Percentiles rank a stretch among this genome's conserved stretches.
These are phyloP conservation scores for Mucor ambiguus DNA, from an alignment of 371 early-diverging fungal species.

Conservation along the genomic window DNA sequence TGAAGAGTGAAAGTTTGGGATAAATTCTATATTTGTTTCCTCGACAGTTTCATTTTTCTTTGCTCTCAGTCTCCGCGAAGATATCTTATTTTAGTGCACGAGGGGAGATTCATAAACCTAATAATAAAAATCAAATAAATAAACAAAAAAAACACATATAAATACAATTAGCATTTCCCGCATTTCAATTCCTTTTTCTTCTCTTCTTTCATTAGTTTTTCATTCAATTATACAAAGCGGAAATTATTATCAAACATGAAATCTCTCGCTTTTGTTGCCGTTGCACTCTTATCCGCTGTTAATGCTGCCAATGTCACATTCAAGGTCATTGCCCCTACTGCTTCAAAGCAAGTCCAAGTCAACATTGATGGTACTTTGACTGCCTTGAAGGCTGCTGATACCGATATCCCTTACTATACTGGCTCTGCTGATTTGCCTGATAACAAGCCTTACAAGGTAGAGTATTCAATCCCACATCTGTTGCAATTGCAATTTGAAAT, in stretches of 20 bases:
- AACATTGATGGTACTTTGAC: slow-evolving; percentile 42
- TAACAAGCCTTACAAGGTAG: slow-evolving; percentile 48
- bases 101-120: slow-evolving; percentile 6
- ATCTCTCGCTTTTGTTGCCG: slow-evolving; percentile 26
- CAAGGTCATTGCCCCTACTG: slow-evolving; percentile 54
- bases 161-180: slow-evolving; percentile 3
- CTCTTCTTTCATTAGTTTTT: slow-evolving; percentile 11
- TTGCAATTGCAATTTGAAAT: neutral
- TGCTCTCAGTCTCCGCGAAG: slow-evolving; percentile 5
- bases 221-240: slow-evolving; percentile 1
- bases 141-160: slow-evolving; percentile 6
- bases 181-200: slow-evolving; percentile 10
- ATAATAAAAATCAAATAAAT: slow-evolving; percentile 1
- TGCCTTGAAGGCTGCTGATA: slow-evolving; percentile 40
- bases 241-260: slow-evolving; percentile 24
- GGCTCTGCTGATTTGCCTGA: slow-evolving; percentile 47
- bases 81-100: slow-evolving; percentile 3
- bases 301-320: slow-evolving; percentile 40
- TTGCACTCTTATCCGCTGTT: slow-evolving; percentile 23
- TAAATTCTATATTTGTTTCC: slow-evolving; percentile 1
- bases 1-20: neutral
- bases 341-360: slow-evolving; percentile 41
- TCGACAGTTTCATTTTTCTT: neutral
- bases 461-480: neutral
- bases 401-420: slow-evolving; percentile 52